Conservation (phyloP, 768 basidiomycete genomes). For the Psilocybe subaeruginosa region DNA sequence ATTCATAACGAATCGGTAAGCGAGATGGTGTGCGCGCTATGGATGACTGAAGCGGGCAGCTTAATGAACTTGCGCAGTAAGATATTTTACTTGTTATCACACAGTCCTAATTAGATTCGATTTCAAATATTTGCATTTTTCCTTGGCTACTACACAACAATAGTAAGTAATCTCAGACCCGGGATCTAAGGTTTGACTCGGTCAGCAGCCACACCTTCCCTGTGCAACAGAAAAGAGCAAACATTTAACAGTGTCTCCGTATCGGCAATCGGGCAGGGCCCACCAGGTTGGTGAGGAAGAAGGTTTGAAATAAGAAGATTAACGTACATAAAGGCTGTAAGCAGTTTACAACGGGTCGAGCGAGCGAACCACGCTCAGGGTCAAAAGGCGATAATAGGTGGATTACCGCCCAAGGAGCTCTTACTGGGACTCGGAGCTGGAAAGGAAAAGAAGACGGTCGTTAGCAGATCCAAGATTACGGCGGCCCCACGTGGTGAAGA, state of each 20-base stretch:
- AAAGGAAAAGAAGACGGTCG: not conserved
- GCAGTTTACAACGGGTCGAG: not conserved
- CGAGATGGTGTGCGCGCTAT: no score
- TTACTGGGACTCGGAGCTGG: not conserved
- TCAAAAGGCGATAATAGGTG: not conserved
- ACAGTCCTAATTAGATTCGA: no score
- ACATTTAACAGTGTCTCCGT: not conserved
- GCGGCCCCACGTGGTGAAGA: conserved; percentile 17
- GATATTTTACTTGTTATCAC: no score
- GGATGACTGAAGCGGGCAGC: no score
- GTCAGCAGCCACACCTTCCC: no score
- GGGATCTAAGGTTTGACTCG: conserved; percentile 13
- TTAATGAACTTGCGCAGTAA: no score
- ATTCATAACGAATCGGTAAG: no score
- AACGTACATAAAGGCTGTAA: no score
- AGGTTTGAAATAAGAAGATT: not conserved
- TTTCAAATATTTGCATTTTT: no score
- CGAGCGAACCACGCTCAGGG: not conserved
- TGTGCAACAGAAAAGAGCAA: no score
- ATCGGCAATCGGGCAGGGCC: conserved; percentile 6
- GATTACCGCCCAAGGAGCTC: not conserved
- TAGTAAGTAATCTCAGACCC: not conserved
- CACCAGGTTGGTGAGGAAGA: not conserved
- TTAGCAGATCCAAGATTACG: conserved; percentile 9
- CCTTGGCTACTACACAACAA: no score